Base-by-base conservation (phyloP, 768 basidiomycete species). In the Hypholoma fasciculare region DNA sequence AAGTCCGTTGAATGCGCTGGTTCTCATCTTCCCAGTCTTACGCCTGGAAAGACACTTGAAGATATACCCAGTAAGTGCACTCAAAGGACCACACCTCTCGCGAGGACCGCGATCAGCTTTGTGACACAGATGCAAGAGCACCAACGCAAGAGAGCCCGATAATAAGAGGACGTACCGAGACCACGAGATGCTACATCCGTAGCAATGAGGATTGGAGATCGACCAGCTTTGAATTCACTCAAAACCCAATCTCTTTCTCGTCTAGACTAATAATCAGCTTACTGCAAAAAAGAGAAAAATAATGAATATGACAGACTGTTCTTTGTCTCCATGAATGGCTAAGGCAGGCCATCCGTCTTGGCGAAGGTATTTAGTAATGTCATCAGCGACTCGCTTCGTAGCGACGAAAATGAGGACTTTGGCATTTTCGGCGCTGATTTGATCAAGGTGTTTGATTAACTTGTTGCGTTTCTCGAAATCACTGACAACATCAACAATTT, bases 341-440 rank as follows among this genome's bases (percentile, higher is more conserved):
- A 99, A 80, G 13, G 97, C 97, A n/a, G 97, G 97, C 97, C 97
- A 99, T 13, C 97, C 97, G 68, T 99, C 97, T 80, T 92, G 90
- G 58, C 97, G 90, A 57, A 99, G 81, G 68, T 94, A 96, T 75
- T 98, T 98, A 17, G 97, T 99, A 67, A 99, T 90, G 62, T 99
- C 97, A 72, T 99, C 97, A 51, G 97, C 97, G 58, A 96, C 93
- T 48, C 96, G 85, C 77, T 98, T 99, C 23, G 97, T 99, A 17
- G 88, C 95, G 60, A 98, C 95, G 72, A 99, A 99, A 69, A 99
- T 99, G 62, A 99, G 83, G 48, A 99, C 97, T 76, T 99, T 99
- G 47, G 96, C 97, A 69, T 97, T 96, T 76, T 98, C 95, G 49
- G 89, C 80, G 61, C 93, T 94, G 75, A 98, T 98, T 74, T 92